A percentile compares a stretch with the other conserved stretches of the same genome.
Conservation (phyloP, 495 filamentous ascomycete species). For the Chaetomium fimeti region DNA sequence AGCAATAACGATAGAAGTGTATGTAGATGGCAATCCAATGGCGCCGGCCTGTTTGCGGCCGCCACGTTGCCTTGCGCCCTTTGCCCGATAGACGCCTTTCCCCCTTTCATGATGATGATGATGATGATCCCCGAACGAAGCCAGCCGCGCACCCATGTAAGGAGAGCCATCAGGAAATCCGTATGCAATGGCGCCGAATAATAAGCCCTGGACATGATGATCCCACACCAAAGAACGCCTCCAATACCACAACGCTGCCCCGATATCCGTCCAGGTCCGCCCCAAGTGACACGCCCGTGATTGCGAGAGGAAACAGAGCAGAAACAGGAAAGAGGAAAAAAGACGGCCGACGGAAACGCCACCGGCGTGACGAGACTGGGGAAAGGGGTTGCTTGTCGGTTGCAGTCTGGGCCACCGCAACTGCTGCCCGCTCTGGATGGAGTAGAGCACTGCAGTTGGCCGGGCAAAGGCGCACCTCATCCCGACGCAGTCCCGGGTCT, state of each 20-base stretch:
- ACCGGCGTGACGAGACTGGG: neutral
- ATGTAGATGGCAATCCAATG: constrained; percentile 3
- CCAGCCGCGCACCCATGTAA: neutral
- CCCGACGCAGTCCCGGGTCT: neutral
- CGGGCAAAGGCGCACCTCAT: neutral
- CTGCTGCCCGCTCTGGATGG: neutral
- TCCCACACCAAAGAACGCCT: neutral
- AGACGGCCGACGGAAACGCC: neutral
- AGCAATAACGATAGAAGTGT: neutral
- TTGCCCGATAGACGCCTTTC: constrained; percentile 10
- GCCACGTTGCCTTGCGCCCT: constrained; percentile 10
- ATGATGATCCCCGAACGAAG: neutral
- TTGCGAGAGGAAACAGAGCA: neutral
- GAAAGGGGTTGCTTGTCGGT: neutral
- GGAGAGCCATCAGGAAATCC: constrained; percentile 6
- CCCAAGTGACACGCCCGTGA: neutral
- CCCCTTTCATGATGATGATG: neutral
- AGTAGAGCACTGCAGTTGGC: neutral
- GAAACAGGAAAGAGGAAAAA: constrained; percentile 13
- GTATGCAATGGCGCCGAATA: neutral
- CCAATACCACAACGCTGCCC: constrained; percentile 4
- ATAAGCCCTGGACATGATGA: neutral
- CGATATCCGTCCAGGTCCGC: neutral
- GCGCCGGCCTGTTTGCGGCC: neutral
- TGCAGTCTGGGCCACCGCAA: neutral